phyloP scores from a whole-genome alignment of 1,284 basidiomycete species.

The Ustilago bromivora region DNA sequence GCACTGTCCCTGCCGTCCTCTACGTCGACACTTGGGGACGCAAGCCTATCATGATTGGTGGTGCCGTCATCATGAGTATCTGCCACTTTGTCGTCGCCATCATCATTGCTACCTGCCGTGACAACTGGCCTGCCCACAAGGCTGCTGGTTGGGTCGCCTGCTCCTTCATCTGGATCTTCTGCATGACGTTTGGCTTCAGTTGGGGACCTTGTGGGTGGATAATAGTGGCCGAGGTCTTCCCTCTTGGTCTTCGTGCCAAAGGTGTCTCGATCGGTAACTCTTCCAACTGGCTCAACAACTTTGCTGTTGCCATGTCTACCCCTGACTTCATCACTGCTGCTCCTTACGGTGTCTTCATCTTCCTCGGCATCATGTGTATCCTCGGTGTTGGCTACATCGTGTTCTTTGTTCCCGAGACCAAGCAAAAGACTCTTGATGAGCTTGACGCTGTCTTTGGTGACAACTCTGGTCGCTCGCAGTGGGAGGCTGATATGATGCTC shows the following conservation, averaged over 20 bases:
- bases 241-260: constrained; percentile 84
- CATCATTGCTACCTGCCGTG: constrained; percentile 72
- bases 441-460: constrained; percentile 70
- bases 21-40: constrained; percentile 79
- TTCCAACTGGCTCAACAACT: constrained; percentile 85
- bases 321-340: constrained; percentile 47
- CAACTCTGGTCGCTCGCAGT: constrained; percentile 49
- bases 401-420: constrained; percentile 80
- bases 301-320: constrained; percentile 71
- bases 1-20: constrained; percentile 79
- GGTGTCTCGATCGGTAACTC: constrained; percentile 86
- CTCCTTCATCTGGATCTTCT: constrained; percentile 81
- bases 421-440: constrained; percentile 80
- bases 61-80: constrained; percentile 78
- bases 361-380: constrained; percentile 78
- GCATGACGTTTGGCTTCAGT: constrained; percentile 81
- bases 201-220: constrained; percentile 86
- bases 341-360: constrained; percentile 75
- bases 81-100: constrained; percentile 80
- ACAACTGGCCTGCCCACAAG: constrained; percentile 75
- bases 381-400: constrained; percentile 74
- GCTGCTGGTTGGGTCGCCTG: constrained; percentile 73
- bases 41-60: constrained; percentile 70
- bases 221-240: constrained; percentile 83
- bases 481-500: constrained; percentile 49